phyloP scores from a whole-genome alignment of 345 rosid genomes.

The Populus alba region DNA sequence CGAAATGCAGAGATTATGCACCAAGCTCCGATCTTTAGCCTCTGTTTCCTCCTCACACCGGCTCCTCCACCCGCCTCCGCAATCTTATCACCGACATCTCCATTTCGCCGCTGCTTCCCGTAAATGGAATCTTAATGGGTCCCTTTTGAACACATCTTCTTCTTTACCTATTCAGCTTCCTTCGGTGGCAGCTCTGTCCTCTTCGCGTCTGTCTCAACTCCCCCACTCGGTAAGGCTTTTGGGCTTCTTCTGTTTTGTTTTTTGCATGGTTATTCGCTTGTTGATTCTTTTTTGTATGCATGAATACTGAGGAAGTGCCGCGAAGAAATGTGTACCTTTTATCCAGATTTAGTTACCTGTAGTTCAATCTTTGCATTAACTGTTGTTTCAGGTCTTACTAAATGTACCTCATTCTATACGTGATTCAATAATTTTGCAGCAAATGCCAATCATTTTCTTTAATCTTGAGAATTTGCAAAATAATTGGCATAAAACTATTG shows the following conservation, averaged over 20 bases:
- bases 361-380: not conserved
- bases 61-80: constrained; percentile 37
- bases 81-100: constrained; percentile 19
- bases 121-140: constrained; percentile 7
- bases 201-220: constrained; percentile 23
- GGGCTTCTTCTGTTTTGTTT: not conserved
- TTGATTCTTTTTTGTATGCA: not conserved
- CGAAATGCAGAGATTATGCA: constrained; percentile 66
- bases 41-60: constrained; percentile 24
- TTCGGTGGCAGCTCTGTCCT: constrained; percentile 4
- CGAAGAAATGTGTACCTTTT: not conserved
- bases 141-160: not conserved
- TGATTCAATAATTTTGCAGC: not conserved
- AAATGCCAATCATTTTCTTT: not conserved
- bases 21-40: constrained; percentile 50
- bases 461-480: not conserved
- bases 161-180: not conserved
- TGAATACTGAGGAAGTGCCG: not conserved
- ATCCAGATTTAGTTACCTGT: not conserved
- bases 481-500: not conserved
- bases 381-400: not conserved
- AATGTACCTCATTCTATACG: not conserved
- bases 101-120: not conserved
- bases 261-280: not conserved
- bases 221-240: constrained; percentile 40